phyloP scores from a whole-genome alignment of 2,329 filamentous ascomycete species.

The Ceratocystis huliohia region DNA sequence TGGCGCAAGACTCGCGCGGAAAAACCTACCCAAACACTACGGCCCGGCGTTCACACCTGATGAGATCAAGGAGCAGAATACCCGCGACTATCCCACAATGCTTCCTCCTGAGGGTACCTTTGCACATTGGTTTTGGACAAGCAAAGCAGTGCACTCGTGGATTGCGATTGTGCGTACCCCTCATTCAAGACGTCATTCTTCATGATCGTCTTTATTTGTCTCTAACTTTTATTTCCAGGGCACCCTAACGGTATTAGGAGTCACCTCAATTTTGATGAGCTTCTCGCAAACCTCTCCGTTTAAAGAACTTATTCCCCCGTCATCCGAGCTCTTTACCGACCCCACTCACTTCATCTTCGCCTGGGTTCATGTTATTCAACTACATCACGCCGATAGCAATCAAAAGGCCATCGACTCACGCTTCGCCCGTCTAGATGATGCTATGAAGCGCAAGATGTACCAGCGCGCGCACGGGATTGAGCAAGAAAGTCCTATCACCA shows the following conservation, averaged over 20 bases:
- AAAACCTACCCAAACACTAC: conserved; percentile 52
- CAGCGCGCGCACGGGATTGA: conserved; percentile 76
- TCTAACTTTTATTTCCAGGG: conserved; percentile 32
- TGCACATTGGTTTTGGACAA: conserved; percentile 74
- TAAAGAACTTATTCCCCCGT: conserved; percentile 61
- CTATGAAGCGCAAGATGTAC: conserved; percentile 74
- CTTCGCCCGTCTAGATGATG: conserved; percentile 64
- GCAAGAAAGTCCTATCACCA: conserved; percentile 42
- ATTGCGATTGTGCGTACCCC: conserved; percentile 60
- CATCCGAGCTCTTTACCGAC: conserved; percentile 53
- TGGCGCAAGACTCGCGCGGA: conserved; percentile 51
- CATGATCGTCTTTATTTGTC: background rate
- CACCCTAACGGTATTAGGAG: conserved; percentile 55
- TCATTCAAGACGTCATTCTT: background rate
- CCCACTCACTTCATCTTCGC: conserved; percentile 55
- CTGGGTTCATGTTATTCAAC: conserved; percentile 57
- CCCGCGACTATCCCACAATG: conserved; percentile 72
- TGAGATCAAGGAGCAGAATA: conserved; percentile 53
- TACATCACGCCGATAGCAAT: conserved; percentile 63
- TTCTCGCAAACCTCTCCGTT: conserved; percentile 71
- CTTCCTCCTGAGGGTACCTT: conserved; percentile 75
- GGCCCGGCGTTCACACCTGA: conserved; percentile 56
- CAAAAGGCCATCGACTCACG: conserved; percentile 58
- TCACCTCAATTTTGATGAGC: conserved; percentile 63
- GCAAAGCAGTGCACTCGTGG: conserved; percentile 59